Evolutionary conservation across 768 basidiomycete genomes (phyloP).

Genomic region (Cantharellus anzutake): DNA sequence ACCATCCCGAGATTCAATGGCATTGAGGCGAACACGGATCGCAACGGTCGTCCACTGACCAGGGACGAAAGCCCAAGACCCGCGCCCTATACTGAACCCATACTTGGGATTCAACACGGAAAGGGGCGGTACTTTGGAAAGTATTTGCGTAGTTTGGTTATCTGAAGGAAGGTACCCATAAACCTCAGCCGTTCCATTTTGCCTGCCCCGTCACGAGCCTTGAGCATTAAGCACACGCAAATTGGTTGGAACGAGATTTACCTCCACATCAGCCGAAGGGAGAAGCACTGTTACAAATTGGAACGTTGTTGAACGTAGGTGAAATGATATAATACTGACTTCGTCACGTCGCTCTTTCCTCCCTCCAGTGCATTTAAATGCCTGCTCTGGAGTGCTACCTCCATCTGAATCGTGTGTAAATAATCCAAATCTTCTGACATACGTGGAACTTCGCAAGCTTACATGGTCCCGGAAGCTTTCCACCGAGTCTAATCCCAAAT

Average conservation of each 20-base stretch:
- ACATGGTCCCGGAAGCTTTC: neutral
- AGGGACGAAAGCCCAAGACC: constrained; percentile 40
- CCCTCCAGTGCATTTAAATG: constrained; percentile 45
- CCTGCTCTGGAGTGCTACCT: constrained; percentile 13
- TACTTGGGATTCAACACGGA: constrained; percentile 43
- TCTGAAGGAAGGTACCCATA: constrained; percentile 48
- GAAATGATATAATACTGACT: neutral
- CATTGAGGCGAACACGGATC: constrained; percentile 58
- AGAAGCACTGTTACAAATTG: constrained; percentile 27
- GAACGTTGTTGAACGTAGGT: too few species aligned
- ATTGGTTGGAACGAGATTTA: neutral
- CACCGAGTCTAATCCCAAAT: neutral
- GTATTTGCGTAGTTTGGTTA: constrained; percentile 25
- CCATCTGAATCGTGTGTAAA: neutral
- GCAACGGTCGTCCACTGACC: constrained; percentile 51
- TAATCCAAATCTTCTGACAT: neutral
- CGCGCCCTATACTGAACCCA: constrained; percentile 50
- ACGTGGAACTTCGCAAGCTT: neutral
- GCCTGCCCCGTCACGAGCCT: neutral
- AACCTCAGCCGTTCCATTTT: constrained; percentile 28
- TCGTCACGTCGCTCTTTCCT: constrained; percentile 30
- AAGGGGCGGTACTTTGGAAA: constrained; percentile 29
- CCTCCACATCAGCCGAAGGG: constrained; percentile 48
- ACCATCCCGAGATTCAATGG: constrained; percentile 47
- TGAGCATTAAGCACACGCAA: neutral